phyloP scores from a whole-genome alignment of 129 eudicot genomes.

The Flaveria linearis region DNA sequence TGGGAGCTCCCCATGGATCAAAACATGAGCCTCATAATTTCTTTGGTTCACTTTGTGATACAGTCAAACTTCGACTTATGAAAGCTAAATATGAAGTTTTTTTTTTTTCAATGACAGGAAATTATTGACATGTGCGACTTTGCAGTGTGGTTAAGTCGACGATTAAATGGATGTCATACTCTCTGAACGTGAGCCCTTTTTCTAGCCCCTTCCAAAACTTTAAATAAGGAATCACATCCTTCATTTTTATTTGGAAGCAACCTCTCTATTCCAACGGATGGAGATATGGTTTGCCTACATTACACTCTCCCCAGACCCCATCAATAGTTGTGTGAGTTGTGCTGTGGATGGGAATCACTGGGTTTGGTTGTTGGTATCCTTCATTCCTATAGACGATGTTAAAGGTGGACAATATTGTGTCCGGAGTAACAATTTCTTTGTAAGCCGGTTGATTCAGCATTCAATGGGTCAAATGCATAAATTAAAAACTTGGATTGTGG shows the following conservation, averaged over 20 bases:
- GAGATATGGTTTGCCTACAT: too few relatives aligned
- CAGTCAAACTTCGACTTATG: neutral
- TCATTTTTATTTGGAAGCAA: too few relatives aligned
- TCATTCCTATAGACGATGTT: neutral
- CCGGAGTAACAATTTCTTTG: neutral
- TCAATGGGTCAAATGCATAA: neutral
- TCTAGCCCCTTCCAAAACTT: neutral
- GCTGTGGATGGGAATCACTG: too few relatives aligned
- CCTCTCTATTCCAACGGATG: too few relatives aligned
- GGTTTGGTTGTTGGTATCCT: too few relatives aligned
- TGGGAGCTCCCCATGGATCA: too few relatives aligned
- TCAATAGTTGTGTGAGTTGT: too few relatives aligned
- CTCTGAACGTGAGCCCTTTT: conserved; percentile 71
- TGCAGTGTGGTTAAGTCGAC: conserved; percentile 97
- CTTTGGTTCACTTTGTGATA: conserved; percentile 7
- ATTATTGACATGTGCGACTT: conserved; percentile 97
- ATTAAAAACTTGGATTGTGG: neutral
- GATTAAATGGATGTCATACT: conserved; percentile 91
- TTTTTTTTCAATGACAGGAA: conserved; percentile 64
- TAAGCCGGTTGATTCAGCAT: neutral
- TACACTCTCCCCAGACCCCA: too few relatives aligned
- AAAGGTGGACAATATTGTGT: conserved; percentile 3
- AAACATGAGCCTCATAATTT: too few relatives aligned
- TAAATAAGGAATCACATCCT: too few relatives aligned
- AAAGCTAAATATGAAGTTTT: conserved; percentile 14